Evolutionary conservation across 2,329 filamentous ascomycete genomes (phyloP).

Genomic region (Dothistroma septosporum): DNA sequence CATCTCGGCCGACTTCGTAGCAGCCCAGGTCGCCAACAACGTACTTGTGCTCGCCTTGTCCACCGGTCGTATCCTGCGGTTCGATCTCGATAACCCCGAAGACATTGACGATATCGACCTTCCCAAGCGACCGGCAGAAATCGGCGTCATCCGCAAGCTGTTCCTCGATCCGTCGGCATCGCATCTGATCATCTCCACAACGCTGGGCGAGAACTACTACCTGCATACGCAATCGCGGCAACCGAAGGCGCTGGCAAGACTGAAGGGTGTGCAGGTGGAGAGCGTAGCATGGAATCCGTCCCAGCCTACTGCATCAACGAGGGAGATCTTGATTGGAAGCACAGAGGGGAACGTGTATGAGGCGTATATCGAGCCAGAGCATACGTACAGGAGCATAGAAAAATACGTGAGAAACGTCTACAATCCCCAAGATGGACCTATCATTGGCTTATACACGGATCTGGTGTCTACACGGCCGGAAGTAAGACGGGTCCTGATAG

Average conservation of each 20-base stretch:
- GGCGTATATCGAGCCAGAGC: conserved; percentile 87
- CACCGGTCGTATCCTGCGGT: conserved; percentile 86
- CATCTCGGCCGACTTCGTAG: conserved; percentile 91
- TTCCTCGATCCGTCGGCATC: conserved; percentile 97
- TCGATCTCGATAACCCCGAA: conserved; percentile 87
- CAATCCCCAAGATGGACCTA: conserved; percentile 73
- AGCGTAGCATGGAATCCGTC: conserved; percentile 93
- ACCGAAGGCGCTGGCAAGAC: conserved; percentile 71
- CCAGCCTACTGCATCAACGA: conserved; percentile 83
- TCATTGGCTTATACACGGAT: conserved; percentile 85
- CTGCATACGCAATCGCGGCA: conserved; percentile 91
- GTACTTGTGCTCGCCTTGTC: conserved; percentile 88
- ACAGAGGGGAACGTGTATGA: conserved; percentile 96
- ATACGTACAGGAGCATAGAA: conserved; percentile 94
- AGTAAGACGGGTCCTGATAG: conserved; percentile 70
- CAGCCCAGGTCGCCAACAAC: conserved; percentile 95
- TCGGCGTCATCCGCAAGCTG: conserved; percentile 89
- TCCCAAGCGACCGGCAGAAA: conserved; percentile 84
- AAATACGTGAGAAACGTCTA: conserved; percentile 83
- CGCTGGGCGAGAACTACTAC: conserved; percentile 93
- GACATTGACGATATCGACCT: conserved; percentile 99
- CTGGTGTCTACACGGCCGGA: conserved; percentile 65
- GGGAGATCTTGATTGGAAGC: conserved; percentile 87
- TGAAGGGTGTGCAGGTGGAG: conserved; percentile 85
- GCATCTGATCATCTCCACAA: conserved; percentile 86